A percentile compares a stretch with the other conserved stretches of the same genome.
These are phyloP conservation scores for Mycosphaerella arachidis DNA, from an alignment of 2,329 filamentous ascomycete species.

Conservation along the genomic window DNA sequence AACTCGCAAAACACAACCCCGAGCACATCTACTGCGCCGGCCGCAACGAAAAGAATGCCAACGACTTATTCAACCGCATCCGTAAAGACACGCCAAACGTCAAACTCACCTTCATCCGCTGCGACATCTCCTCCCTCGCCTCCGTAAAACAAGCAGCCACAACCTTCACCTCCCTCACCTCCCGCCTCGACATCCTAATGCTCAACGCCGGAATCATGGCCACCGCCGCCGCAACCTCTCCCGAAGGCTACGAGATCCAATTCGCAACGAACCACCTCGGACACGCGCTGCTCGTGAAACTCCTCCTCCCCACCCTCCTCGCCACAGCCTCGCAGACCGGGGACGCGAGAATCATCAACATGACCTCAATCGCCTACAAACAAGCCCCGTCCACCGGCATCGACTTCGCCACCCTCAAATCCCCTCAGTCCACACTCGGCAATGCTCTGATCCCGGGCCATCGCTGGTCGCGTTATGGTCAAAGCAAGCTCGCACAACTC, in stretches of 20 bases:
- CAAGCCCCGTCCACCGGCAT: slow-evolving; percentile 16
- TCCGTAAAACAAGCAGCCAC: slow-evolving; percentile 18
- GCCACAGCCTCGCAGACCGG: slow-evolving; percentile 15
- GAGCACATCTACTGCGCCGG: slow-evolving; percentile 51
- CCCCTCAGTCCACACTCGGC: slow-evolving; percentile 9
- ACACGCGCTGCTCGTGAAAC: slow-evolving; percentile 28
- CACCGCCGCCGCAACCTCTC: slow-evolving; percentile 7
- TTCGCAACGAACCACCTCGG: slow-evolving; percentile 32
- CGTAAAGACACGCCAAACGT: slow-evolving; percentile 28
- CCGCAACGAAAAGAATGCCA: slow-evolving; percentile 41
- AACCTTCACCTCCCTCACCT: slow-evolving; percentile 7
- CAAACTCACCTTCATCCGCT: slow-evolving; percentile 36
- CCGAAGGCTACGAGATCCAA: slow-evolving; percentile 30
- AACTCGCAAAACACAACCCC: slow-evolving; percentile 47
- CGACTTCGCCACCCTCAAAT: slow-evolving; percentile 25
- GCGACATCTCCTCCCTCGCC: slow-evolving; percentile 22
- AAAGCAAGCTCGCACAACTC: slow-evolving; percentile 48
- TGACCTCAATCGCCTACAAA: slow-evolving; percentile 24
- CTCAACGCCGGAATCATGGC: slow-evolving; percentile 31
- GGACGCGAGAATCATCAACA: slow-evolving; percentile 27
- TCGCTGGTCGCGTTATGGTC: slow-evolving; percentile 39
- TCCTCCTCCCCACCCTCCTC: slow-evolving; percentile 21
- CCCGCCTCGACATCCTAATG: slow-evolving; percentile 29
- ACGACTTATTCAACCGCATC: slow-evolving; percentile 42
- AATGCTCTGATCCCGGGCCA: slow-evolving; percentile 17